phyloP scores from a whole-genome alignment of 441 rosid species.

The Bruguiera hainesii region DNA sequence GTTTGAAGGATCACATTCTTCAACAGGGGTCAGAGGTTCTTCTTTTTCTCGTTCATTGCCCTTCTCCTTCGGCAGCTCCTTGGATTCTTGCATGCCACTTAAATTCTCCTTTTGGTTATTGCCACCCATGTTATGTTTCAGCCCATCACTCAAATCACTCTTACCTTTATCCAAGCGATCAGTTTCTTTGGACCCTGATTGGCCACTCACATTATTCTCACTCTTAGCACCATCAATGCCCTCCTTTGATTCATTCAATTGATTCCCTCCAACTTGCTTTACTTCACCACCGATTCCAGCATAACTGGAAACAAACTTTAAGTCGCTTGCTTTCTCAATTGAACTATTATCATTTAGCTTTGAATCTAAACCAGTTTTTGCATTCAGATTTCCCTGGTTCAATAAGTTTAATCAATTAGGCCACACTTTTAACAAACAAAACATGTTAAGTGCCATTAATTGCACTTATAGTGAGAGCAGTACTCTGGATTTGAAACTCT shows the following conservation, averaged over 20 bases:
- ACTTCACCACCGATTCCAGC: constrained; percentile 13
- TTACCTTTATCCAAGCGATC: constrained; percentile 7
- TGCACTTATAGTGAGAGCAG: neutral
- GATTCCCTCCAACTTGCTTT: constrained; percentile 14
- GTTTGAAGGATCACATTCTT: constrained; percentile 65
- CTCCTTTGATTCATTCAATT: constrained; percentile 12
- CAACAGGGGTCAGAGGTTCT: constrained; percentile 22
- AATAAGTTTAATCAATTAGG: constrained; percentile 16
- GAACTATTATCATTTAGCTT: constrained; percentile 19
- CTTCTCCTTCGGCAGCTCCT: constrained; percentile 22
- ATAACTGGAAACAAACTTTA: constrained; percentile 23
- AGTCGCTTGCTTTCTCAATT: constrained; percentile 16
- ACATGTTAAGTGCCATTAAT: neutral
- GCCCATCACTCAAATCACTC: constrained; percentile 8
- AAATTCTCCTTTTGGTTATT: constrained; percentile 16
- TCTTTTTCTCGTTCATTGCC: constrained; percentile 20
- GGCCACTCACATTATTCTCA: constrained; percentile 4
- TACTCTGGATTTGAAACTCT: neutral
- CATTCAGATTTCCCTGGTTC: constrained; percentile 31
- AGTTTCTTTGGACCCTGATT: constrained; percentile 13
- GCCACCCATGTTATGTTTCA: constrained; percentile 8
- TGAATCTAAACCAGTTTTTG: constrained; percentile 21
- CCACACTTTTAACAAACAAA: neutral
- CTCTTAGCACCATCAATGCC: constrained; percentile 1
- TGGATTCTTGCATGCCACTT: constrained; percentile 18